Conservation (phyloP, 306 rosid genomes). For the Pterocarpus santalinus region DNA sequence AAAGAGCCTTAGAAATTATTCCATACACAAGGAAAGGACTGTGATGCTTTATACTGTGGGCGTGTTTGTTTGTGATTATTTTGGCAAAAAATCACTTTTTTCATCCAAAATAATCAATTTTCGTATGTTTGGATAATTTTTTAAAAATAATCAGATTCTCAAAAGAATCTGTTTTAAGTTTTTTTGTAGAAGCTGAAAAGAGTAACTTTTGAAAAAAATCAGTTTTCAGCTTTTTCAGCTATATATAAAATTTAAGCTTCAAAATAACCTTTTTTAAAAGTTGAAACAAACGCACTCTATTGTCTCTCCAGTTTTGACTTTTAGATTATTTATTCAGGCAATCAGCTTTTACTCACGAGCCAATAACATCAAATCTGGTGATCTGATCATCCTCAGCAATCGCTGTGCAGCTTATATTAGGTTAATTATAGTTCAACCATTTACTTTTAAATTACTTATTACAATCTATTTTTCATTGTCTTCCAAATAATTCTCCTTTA, state of each 20-base stretch:
- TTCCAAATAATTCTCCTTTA: constrained; percentile 40
- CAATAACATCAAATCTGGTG: constrained; percentile 77
- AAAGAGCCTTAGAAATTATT: constrained; percentile 39
- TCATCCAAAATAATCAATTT: no score
- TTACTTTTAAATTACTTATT: constrained; percentile 35
- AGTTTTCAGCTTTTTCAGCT: no score
- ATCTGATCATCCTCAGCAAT: constrained; percentile 81
- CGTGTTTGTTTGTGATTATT: no score
- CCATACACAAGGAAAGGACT: constrained; percentile 11
- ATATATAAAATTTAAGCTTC: no score
- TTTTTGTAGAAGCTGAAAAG: no score
- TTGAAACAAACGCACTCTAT: no score
- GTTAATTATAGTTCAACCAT: constrained; percentile 50
- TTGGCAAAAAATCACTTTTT: no score
- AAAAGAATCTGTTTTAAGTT: no score
- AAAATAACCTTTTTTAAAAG: no score
- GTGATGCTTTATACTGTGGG: constrained; percentile 24
- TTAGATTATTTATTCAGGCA: constrained; percentile 68
- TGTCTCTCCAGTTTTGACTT: constrained; percentile 39
- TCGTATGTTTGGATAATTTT: no score
- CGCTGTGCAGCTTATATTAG: constrained; percentile 90
- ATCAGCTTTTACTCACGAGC: constrained; percentile 85
- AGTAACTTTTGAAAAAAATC: no score
- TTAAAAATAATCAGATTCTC: no score
- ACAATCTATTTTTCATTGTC: constrained; percentile 1